These are phyloP conservation scores for Clitopilus hobsonii DNA, from an alignment of 768 basidiomycete species.

Conservation along the genomic window DNA sequence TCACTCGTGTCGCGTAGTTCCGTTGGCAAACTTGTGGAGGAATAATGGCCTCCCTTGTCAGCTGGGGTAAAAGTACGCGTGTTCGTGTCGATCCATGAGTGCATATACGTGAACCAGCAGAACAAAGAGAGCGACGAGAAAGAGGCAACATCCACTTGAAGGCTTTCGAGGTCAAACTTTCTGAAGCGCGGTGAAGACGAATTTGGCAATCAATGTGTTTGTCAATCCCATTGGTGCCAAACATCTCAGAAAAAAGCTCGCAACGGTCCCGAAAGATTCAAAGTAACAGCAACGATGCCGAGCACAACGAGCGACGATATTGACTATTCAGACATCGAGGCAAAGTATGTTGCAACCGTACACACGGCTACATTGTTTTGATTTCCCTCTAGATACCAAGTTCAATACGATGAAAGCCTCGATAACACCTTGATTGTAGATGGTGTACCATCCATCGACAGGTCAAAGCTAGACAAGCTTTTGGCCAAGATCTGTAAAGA, in stretches of 20 bases:
- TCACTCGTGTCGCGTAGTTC: not conserved
- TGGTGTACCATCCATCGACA: constrained; percentile 87
- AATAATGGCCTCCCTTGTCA: too few species aligned
- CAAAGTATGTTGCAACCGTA: constrained; percentile 50
- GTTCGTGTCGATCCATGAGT: too few species aligned
- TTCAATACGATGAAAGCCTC: constrained; percentile 79
- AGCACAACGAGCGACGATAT: constrained; percentile 58
- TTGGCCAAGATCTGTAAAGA: constrained; percentile 78
- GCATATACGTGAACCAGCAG: not conserved
- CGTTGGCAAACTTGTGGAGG: not conserved
- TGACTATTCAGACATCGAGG: constrained; percentile 86
- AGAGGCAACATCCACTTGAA: not conserved
- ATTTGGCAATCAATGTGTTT: not conserved
- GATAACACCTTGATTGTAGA: constrained; percentile 93
- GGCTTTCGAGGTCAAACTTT: not conserved
- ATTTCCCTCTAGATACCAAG: constrained; percentile 61
- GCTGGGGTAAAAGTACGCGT: too few species aligned
- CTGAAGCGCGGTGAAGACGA: not conserved
- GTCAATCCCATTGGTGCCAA: not conserved
- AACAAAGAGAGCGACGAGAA: not conserved
- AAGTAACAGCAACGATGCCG: constrained; percentile 31
- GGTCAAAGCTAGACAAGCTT: constrained; percentile 77
- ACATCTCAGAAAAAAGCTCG: not conserved
- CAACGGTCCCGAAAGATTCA: not conserved
- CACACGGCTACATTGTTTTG: not conserved